Conservation (phyloP, 371 early-diverging fungal genomes). For the Apophysomyces ossiformis region DNA sequence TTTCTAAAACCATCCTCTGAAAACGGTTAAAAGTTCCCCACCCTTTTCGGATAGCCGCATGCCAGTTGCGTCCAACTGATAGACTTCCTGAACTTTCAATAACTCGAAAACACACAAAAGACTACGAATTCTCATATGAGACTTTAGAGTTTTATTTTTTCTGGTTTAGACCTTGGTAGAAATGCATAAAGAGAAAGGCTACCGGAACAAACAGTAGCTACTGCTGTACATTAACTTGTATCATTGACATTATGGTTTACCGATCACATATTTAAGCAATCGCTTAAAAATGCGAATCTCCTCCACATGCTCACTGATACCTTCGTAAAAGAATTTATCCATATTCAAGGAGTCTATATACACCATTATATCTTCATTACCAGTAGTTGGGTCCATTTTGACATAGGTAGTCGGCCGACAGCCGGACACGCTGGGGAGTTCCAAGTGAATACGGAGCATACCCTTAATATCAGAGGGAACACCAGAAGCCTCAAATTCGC, state of each 20-base stretch:
- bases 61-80: no score
- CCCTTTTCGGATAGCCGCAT: no score
- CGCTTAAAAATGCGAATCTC: background rate
- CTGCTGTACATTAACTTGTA: background rate
- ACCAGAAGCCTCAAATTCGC: constrained; percentile 10
- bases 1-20: no score
- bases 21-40: no score
- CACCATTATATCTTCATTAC: constrained; percentile 10
- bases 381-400: background rate
- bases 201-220: background rate
- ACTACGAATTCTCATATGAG: no score
- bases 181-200: background rate
- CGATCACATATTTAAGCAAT: background rate
- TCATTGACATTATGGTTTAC: background rate
- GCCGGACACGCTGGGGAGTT: background rate
- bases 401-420: background rate
- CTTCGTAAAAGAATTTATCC: no score
- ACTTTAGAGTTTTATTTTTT: no score
- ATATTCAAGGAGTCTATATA: no score
- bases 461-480: constrained; percentile 9
- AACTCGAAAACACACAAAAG: no score
- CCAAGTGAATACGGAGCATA: constrained; percentile 18
- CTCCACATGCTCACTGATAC: no score
- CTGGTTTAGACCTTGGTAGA: no score
- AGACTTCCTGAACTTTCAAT: no score